Base-by-base conservation (phyloP, 2,329 filamentous ascomycete species). In the Fusarium humuli region DNA sequence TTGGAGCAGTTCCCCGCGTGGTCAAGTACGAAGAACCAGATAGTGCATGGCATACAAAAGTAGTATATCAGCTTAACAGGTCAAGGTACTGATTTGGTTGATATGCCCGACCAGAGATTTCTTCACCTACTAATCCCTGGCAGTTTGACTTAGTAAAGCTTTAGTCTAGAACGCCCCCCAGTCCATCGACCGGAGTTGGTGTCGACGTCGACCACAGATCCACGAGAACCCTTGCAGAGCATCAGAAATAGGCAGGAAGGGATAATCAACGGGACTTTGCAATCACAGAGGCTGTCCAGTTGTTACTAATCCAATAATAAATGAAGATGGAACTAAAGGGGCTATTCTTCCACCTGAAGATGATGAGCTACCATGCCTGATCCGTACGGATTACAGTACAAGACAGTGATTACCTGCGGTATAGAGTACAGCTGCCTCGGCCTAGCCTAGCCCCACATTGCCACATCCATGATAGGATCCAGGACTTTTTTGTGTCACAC, bases 121-220 rank as follows among this genome's bases (percentile, higher is more conserved):
- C 60, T 54, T 44, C 45, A 44, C 41, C 25, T 29, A 20, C 22
- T 50, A 30, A 65, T 41, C 45, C 52, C 48, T 50, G 61, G 25
- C 41, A 46, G 48, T 27, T 61, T 49, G 25, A 53, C 37, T 41
- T 59, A 59, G 61, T 42, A 45, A 49, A 41, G 25, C 37, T 25
- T 41, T 59, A 65, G 61, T 42, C 52, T 57, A 41, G 61, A 65
- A 65, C 40, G 32, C 32, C 34, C 49, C 61, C 55, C 55, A 60
- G 53, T 67, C 48, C n/a, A 61, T 66, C 59, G 55, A 54, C 37
- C 25, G 55, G 63, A 54, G 61, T 25, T 49, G 57, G 63, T 66
- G 63, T 66, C 63, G 63, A 66, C 63, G 63, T 66, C 63, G 63
- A 66, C 63, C 63, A 61, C 37, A 66, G 63, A 66, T 66, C 63